A percentile compares a stretch with the other conserved stretches of the same genome.
phyloP scores from a whole-genome alignment of 179 eudicot species.

The Actinidia arguta region DNA sequence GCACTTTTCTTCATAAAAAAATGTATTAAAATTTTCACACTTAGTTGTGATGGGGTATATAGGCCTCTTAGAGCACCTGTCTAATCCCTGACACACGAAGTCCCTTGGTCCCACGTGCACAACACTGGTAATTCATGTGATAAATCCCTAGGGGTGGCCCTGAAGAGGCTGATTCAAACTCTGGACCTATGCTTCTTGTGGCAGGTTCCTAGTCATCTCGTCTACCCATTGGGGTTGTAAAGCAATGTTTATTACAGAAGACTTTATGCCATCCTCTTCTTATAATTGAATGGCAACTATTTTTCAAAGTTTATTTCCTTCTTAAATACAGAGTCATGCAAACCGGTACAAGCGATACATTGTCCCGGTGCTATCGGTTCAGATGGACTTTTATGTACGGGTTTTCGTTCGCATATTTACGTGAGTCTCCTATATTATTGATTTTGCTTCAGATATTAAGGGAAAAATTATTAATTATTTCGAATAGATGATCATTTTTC shows the following conservation, averaged over 20 bases:
- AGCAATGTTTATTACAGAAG: neutral
- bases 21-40: neutral
- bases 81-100: neutral
- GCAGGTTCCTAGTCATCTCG: slow-evolving; percentile 10
- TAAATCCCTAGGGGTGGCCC: no score
- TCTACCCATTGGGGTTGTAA: neutral
- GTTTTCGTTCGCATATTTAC: slow-evolving; percentile 94
- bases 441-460: neutral
- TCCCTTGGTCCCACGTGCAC: neutral
- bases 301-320: slow-evolving; percentile 3
- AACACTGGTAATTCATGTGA: no score
- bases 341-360: slow-evolving; percentile 95
- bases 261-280: slow-evolving; percentile 12
- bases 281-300: slow-evolving; percentile 7
- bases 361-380: slow-evolving; percentile 88
- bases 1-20: neutral
- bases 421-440: slow-evolving; percentile 48
- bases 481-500: neutral
- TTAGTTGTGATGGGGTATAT: neutral
- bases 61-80: neutral
- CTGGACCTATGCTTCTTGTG: slow-evolving; percentile 13
- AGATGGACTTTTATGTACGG: slow-evolving; percentile 90
- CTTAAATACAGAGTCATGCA: slow-evolving; percentile 87
- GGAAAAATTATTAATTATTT: neutral
- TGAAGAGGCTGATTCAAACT: neutral